Evolutionary conservation across 768 basidiomycete species (phyloP).

Genomic region (Rhizopogon vesiculosus): DNA sequence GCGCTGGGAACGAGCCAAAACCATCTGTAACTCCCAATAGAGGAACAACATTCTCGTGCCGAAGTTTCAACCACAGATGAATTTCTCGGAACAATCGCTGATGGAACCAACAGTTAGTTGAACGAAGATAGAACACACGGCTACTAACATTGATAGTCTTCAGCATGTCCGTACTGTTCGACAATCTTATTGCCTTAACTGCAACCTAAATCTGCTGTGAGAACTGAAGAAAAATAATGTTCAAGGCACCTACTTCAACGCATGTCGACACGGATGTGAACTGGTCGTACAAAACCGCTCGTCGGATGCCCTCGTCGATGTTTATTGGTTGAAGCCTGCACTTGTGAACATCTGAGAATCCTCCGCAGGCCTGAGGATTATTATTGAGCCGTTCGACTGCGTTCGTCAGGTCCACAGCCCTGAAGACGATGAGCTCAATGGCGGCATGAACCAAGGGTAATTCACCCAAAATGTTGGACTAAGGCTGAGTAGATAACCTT

Average conservation of each 20-base stretch:
- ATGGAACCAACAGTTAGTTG: background rate
- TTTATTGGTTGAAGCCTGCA: background rate
- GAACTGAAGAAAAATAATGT: background rate
- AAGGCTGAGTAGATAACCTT: background rate
- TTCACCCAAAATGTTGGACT: background rate
- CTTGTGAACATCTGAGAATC: background rate
- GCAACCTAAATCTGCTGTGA: background rate
- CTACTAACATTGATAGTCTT: too few relatives aligned
- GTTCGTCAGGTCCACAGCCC: background rate
- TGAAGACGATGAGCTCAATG: background rate
- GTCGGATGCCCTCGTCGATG: background rate
- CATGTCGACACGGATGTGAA: background rate
- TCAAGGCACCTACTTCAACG: background rate
- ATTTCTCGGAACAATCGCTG: conserved; percentile 27
- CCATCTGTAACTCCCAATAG: conserved; percentile 20
- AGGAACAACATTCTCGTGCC: conserved; percentile 26
- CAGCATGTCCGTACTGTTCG: background rate
- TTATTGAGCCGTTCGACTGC: background rate
- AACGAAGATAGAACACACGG: background rate
- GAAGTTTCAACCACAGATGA: conserved; percentile 22
- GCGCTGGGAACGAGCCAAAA: conserved; percentile 26
- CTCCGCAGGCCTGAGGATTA: too few relatives aligned
- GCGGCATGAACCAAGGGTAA: background rate
- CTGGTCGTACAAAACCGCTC: background rate
- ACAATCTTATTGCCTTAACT: background rate